phyloP scores from a whole-genome alignment of 371 early-diverging fungal species.

The Fennellomyces sp. region DNA sequence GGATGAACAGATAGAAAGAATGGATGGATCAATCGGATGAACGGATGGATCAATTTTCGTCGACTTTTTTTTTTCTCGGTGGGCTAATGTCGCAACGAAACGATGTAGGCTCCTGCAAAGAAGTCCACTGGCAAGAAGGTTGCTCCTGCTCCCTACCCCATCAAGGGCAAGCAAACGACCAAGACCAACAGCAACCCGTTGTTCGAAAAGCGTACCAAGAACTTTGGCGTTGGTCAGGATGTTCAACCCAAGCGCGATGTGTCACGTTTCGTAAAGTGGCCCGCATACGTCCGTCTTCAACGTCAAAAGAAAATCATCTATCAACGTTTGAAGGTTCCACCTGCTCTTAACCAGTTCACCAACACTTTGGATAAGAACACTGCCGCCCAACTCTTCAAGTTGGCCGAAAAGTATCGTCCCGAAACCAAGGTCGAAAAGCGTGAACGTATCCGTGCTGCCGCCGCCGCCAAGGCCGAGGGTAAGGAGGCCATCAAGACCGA shows the following conservation, averaged over 20 bases:
- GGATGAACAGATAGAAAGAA: not conserved
- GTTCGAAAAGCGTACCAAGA: conserved; percentile 90
- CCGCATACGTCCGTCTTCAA: conserved; percentile 96
- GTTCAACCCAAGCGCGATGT: conserved; percentile 96
- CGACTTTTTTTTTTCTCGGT: no score
- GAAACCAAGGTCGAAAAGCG: conserved; percentile 98
- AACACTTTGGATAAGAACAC: conserved; percentile 97
- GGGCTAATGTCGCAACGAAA: not conserved
- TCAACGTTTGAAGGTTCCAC: conserved; percentile 99
- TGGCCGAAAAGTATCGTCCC: conserved; percentile 98
- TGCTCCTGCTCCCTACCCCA: conserved; percentile 88
- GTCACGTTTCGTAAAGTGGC: conserved; percentile 97
- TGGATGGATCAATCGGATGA: not conserved
- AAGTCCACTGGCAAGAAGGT: conserved; percentile 86
- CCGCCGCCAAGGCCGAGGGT: conserved; percentile 83
- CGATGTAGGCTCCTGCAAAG: conserved; percentile 41
- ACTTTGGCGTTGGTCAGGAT: conserved; percentile 92
- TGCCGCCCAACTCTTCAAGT: conserved; percentile 96
- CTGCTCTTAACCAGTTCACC: conserved; percentile 99
- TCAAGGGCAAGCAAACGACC: conserved; percentile 69
- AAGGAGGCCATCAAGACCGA: conserved; percentile 87
- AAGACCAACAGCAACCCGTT: conserved; percentile 86
- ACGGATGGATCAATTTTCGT: conserved; percentile 1
- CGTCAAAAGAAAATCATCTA: conserved; percentile 96
- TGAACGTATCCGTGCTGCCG: conserved; percentile 86